Conservation (phyloP, 441 rosid species). For the Erysimum pusillum region DNA sequence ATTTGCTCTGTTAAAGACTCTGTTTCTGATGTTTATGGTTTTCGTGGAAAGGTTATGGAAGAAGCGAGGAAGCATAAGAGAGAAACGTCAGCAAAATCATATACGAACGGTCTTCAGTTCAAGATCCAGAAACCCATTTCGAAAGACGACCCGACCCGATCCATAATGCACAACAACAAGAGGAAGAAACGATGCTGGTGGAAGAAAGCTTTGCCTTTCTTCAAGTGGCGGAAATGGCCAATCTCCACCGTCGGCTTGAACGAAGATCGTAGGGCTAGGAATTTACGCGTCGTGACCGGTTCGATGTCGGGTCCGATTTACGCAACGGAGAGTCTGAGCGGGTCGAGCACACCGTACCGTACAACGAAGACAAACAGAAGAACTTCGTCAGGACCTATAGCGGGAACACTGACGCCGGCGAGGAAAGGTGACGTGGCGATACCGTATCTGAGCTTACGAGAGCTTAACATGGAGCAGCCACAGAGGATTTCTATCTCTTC, state of each 20-base stretch:
- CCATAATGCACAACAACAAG: conserved; percentile 39
- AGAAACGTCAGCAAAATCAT: conserved; percentile 50
- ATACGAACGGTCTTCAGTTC: conserved; percentile 61
- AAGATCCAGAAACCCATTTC: conserved; percentile 86
- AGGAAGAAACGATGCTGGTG: conserved; percentile 68
- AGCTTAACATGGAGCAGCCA: conserved; percentile 77
- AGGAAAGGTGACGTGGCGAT: conserved; percentile 56
- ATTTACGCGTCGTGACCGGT: conserved; percentile 47
- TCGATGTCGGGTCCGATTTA: conserved; percentile 78
- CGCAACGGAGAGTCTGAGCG: conserved; percentile 70
- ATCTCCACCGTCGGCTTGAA: conserved; percentile 26
- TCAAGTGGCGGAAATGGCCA: conserved; percentile 63
- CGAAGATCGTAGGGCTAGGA: conserved; percentile 52
- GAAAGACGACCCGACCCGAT: conserved; percentile 60
- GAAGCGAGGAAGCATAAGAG: conserved; percentile 77
- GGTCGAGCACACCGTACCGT: conserved; percentile 66
- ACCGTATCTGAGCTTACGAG: conserved; percentile 81
- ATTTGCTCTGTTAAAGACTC: background rate
- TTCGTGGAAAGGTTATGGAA: conserved; percentile 59
- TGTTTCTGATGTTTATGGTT: conserved; percentile 6
- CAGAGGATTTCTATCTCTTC: conserved; percentile 58
- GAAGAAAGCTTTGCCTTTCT: conserved; percentile 69
- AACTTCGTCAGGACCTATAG: conserved; percentile 63
- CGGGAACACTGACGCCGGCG: conserved; percentile 63
- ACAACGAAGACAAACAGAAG: conserved; percentile 50